Percentiles rank a stretch among this genome's conserved stretches.
Evolutionary conservation across 441 rosid species (phyloP).

Genomic region (Arabidopsis lyrata): DNA sequence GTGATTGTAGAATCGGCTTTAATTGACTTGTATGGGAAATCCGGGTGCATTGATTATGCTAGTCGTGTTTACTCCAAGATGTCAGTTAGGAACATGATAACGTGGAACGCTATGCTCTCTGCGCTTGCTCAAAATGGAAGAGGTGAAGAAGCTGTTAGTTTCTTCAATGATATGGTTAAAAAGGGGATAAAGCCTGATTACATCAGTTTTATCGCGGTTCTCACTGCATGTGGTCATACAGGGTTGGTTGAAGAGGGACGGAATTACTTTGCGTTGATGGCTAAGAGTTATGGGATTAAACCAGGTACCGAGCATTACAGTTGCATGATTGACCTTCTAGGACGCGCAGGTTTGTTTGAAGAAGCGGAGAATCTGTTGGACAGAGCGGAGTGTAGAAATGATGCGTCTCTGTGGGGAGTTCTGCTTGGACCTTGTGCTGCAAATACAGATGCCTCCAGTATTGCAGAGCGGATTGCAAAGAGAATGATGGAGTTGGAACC

Average conservation of each 20-base stretch:
- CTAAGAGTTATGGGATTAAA: conserved; percentile 54
- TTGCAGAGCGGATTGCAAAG: conserved; percentile 79
- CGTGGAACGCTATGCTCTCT: conserved; percentile 85
- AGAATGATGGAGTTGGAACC: conserved; percentile 75
- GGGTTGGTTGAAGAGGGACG: conserved; percentile 77
- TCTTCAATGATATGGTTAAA: conserved; percentile 62
- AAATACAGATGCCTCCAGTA: conserved; percentile 46
- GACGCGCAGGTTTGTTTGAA: conserved; percentile 82
- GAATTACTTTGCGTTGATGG: conserved; percentile 61
- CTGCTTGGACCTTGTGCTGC: conserved; percentile 86
- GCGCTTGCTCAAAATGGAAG: conserved; percentile 90
- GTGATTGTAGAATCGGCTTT: conserved; percentile 86
- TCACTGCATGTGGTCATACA: conserved; percentile 79
- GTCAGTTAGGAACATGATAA: conserved; percentile 63
- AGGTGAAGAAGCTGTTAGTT: conserved; percentile 64
- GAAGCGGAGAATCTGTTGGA: conserved; percentile 80
- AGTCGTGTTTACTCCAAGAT: conserved; percentile 54
- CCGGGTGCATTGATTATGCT: conserved; percentile 72
- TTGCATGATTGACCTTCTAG: conserved; percentile 89
- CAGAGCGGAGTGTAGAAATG: conserved; percentile 62
- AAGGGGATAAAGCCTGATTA: conserved; percentile 66
- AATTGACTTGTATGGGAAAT: conserved; percentile 84
- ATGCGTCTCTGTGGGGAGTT: conserved; percentile 83
- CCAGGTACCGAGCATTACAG: conserved; percentile 81
- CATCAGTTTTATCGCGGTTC: conserved; percentile 78